Evolutionary conservation across 2,329 filamentous ascomycete genomes (phyloP), one percentile per base, ranked within the genome.

Genomic region (Scortechinia acanthostroma): DNA sequence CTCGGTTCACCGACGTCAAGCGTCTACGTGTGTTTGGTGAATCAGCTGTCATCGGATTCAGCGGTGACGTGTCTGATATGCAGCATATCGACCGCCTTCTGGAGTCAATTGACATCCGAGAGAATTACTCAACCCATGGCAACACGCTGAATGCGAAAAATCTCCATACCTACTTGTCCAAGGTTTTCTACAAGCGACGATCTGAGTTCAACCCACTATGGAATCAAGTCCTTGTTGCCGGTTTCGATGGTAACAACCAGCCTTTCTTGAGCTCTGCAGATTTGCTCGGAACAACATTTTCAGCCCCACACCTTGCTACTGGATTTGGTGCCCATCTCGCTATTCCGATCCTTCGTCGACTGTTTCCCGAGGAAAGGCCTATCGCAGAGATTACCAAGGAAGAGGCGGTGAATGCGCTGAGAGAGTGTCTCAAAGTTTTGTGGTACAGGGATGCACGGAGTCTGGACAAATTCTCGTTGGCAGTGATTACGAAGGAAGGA

Each of bases 51-150:
- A 76, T 98, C 59, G 93, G 93, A 58, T 95, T 97, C 70, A 89
- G 90, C 64, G 93, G 93, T 64, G 93, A 98, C 71, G 85, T 98
- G 56, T 95, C 88, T 52, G 93, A 98, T 73, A 97, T 98, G 93
- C 93, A 98, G 74, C 94, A 94, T 73, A 82, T 98, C 54, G 87
- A 95, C 77, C 84, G 93, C 55, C 81, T 95, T 59, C 84, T 98
- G 55, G 84, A 78, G 59, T 86, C 88, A 51, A 85, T 97, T 56
- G 82, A 87, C 62, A 89, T 94, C 65, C 77, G 86, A 63, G 91
- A 97, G 74, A 86, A 89, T 61, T 97, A 98, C 17, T 40, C 35
- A 6, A 6, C 35, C 10, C 35, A 40, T 19, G 35, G 35, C 6
- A 40, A 40, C 35, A 10, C 20, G 54, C 83, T 98, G 58, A 89